Base-by-base conservation (phyloP, 441 rosid species). In the Euphorbia schlechtendalii region DNA sequence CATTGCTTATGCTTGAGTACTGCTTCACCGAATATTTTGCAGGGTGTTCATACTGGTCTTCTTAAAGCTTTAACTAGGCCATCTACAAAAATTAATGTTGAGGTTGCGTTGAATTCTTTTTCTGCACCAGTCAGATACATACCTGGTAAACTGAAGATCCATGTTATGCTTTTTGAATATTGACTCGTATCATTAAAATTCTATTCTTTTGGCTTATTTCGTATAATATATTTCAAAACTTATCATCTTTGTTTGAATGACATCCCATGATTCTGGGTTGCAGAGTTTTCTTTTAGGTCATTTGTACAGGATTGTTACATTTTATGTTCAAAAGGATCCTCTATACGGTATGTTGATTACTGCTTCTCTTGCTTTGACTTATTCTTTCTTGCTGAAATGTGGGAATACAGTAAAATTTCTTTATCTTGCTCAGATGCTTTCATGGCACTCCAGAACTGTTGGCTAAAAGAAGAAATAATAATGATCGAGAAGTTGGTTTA, bases 371-470 rank as follows among this genome's bases (percentile, higher is more conserved):
- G 40, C 13, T 40, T 48, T 34, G 20, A 17, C 18, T 49, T 41
- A 0, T 20, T 65, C 27, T 45, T 28, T 41, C 1, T 41, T 41
- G 46, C n/a, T 25, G n/a, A 41, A 68, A 40, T 48, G 54, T 70
- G 52, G 12, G 7, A 32, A 32, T 3, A 32, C 3, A 2, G 6
- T 2, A 32, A 32, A 32, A 2, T 32, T 32, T 32, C 34, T 32
- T 56, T 48, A 64, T 36, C 54, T 58, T 71, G 59, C 54, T 55
- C 71, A 89, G 96, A 77, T 78, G 67, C 73, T 82, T 87, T 73
- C 92, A 88, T 79, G 85, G 78, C 22, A 86, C 80, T 69, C 77
- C 81, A 5, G 78, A 72, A 68, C 75, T 82, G 46, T 66, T 79
- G 77, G 86, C 80, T 51, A 55, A 57, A 59, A 70, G 69, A 70